A percentile compares a stretch with the other conserved stretches of the same genome.
Evolutionary conservation across 768 basidiomycete species (phyloP).

Genomic region (Boletus sp.): DNA sequence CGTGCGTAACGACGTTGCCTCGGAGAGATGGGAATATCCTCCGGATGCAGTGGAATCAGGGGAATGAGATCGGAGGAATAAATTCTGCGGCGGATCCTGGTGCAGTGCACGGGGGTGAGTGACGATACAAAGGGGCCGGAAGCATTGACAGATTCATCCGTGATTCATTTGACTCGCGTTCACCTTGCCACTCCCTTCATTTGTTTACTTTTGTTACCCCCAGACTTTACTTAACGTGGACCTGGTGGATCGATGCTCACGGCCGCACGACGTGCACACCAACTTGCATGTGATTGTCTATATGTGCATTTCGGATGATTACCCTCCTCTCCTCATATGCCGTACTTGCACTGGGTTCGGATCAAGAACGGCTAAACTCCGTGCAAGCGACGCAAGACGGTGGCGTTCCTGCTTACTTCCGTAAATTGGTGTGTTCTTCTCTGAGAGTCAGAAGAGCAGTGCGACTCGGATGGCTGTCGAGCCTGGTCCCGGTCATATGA

Average conservation of each 20-base stretch:
- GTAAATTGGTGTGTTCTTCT: not conserved
- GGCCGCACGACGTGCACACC: too few species aligned
- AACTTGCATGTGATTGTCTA: too few species aligned
- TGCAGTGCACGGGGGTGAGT: slow-evolving; percentile 16
- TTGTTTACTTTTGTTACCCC: not conserved
- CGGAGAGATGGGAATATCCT: slow-evolving; percentile 11
- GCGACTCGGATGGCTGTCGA: too few species aligned
- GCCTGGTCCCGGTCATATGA: too few species aligned
- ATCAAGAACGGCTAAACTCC: too few species aligned
- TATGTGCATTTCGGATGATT: too few species aligned
- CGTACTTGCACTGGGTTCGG: not conserved
- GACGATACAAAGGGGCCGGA: not conserved
- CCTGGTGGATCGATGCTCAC: too few species aligned
- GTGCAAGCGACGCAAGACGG: not conserved
- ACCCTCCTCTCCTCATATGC: too few species aligned
- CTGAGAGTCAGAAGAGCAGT: not conserved
- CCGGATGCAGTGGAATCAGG: slow-evolving; percentile 12
- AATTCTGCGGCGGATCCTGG: slow-evolving; percentile 12
- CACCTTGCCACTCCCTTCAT: slow-evolving; percentile 1
- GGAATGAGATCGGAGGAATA: slow-evolving; percentile 16
- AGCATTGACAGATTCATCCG: not conserved
- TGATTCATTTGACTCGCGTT: not conserved
- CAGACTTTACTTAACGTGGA: not conserved
- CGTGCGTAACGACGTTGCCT: slow-evolving; percentile 38
- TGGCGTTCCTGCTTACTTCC: not conserved